Evolutionary conservation across 164 flowering plant species (phyloP), one percentile per base, ranked within the genome.

Genomic region (Aristolochia contorta): DNA sequence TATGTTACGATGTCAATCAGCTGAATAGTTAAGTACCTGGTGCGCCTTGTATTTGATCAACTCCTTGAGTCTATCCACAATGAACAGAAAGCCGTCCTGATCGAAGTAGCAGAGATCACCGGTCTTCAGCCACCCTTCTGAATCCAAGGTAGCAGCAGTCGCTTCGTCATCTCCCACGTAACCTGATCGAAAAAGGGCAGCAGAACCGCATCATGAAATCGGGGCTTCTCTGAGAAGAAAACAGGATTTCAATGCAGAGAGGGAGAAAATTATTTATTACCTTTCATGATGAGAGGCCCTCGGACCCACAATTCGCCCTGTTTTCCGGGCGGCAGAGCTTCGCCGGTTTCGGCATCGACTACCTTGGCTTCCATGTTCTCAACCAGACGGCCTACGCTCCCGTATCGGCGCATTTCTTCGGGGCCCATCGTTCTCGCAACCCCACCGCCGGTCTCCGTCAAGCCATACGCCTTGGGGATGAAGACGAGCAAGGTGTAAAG

Each of bases 381-480:
- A 0, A 90, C 92, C 0, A 90, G 94, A 3, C 92, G 87, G 8
- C 98, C 98, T 57, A 90, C 86, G 0, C 97, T 79, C 5, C 98
- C 98, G 0, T 94, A 84, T 65, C 90, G 90, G 22, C 62, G 60
- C 5, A 82, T 75, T 33, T 82, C 83, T 12, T 79, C 78, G 0
- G 98, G 87, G 65, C 87, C 94, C 63, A 84, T 89, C 0, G 98
- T 97, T 68, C 89, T 89, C 6, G 91, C 94, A 56, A 92, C 56
- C 56, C 89, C 86, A 9, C 96, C 91, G 14, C 97, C 97, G 0
- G 94, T 94, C 68, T 93, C 98, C 0, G 98, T 93, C 97, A 93
- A 87, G 6, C 98, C 98, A 57, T 90, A 93, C 0, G 97, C 98
- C 98, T 93, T 78, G 43, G 27, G 3, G 27, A 3, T 20, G n/a